Evolutionary conservation across 305 asterid genomes (phyloP), one percentile per base, ranked within the genome.

Genomic region (Rubia tinctorum): DNA sequence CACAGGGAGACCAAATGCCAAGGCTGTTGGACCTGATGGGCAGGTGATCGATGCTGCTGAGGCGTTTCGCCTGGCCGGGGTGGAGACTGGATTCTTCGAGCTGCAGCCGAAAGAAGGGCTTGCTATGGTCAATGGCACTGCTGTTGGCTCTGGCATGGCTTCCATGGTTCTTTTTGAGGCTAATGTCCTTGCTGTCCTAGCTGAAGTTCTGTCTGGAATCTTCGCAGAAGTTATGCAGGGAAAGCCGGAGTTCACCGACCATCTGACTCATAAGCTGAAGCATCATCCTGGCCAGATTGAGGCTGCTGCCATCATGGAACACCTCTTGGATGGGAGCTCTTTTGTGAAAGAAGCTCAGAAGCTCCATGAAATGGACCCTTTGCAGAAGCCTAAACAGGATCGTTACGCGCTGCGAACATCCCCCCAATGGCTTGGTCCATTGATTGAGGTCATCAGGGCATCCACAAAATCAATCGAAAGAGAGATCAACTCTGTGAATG

Each of bases 401-500:
- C 79, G 92, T 8, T 89, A 89, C 17, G 92, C 95, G 0, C 89
- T 89, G 0, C 79, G 92, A 0, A 89, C 95, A 7, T 87, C 91
- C 0, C 94, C 94, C 0, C 94, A 88, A 66, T 88, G 94, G 91
- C 79, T 88, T n/a, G 95, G 95, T 47, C 95, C 92, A 27, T 76
- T 81, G 66, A 86, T 87, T 25, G 92, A 89, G 51, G 92, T 89
- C 20, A 87, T 89, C 43, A 82, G 95, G 75, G 75, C 87, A 30
- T 76, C 95, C 0, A 87, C 95, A 0, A 89, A 84, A 27, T 82
- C 89, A 68, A 86, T 87, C 5, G 92, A 87, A 55, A 84, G 95
- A 22, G 95, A 89, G 83, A 89, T 89, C 71, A 89, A 89, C 67
- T 89, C 90, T 8, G 95, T 89, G 12, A 89, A 88, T 56, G 94